Percentiles rank a stretch among this genome's conserved stretches.
Conservation (phyloP, 805 yeast genomes). For the Pichia occidentalis region DNA sequence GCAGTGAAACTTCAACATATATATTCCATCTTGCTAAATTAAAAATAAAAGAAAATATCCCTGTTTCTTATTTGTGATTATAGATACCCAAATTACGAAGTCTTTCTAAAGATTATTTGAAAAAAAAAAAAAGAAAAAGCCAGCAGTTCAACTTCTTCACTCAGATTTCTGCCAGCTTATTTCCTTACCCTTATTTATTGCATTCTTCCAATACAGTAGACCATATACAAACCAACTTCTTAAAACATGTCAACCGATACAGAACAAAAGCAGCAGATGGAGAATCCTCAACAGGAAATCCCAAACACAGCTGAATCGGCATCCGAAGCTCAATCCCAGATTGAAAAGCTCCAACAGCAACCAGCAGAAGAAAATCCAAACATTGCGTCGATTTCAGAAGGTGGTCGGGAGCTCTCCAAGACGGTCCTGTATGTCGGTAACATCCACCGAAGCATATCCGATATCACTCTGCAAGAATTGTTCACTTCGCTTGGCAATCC, state of each 20-base stretch:
- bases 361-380: background rate
- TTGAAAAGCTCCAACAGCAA: slow-evolving; percentile 2
- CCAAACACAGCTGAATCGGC: background rate
- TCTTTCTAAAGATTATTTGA: no score
- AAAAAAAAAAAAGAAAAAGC: no score
- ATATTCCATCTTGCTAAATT: no score
- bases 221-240: background rate
- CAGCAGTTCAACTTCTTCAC: no score
- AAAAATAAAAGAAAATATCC: no score
- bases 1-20: no score
- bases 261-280: background rate
- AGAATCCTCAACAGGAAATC: slow-evolving; percentile 2
- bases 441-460: slow-evolving; percentile 57
- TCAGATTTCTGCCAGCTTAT: no score
- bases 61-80: no score
- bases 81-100: no score
- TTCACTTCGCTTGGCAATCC: slow-evolving; percentile 51
- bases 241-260: slow-evolving; percentile 12
- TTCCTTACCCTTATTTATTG: no score
- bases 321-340: background rate
- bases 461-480: slow-evolving; percentile 52
- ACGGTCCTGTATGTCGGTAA: slow-evolving; percentile 75
- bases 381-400: slow-evolving; percentile 5
- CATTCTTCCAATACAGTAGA: no score
- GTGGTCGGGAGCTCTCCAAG: slow-evolving; percentile 63